Evolutionary conservation across 768 basidiomycete species (phyloP), one percentile per base, ranked within the genome.

Genomic region (Pleurotus cornucopiae): DNA sequence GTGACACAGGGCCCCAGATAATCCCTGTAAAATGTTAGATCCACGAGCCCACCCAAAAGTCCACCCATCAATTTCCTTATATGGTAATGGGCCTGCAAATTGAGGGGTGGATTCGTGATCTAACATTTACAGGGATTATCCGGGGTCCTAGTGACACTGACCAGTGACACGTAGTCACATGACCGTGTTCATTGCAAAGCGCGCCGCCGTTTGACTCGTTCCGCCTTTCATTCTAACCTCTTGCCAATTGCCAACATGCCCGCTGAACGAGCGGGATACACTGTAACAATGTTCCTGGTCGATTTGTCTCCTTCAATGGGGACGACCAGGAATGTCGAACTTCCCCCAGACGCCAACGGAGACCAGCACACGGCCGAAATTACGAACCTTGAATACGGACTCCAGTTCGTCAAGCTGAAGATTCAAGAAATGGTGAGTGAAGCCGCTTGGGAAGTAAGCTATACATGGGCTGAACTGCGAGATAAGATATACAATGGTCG

Each of bases 241-340:
- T 54, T 30, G 23, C 49, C 48, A 44, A 37, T 58, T 47, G 56
- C 47, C 71, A 78, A 62, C 66, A 90, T 91, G 89, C 81, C 84
- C 66, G 80, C 85, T 67, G 86, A 91, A 77, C 73, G 90, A 66
- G 89, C 89, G 58, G 91, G 91, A 40, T 92, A 85, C 66, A 90
- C 89, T 0, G 90, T 89, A 1, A 89, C 88, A 18, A 86, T 93
- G 82, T 97, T 94, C 66, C 80, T 96, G 63, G 73, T 98, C 62
- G 95, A 98, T 76, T 75, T 88, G 46, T 94, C 92, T 11, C 80
- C 86, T 54, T 85, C 93, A 43, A 98, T 97, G 95, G 87, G 80
- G 16, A 79, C 79, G 53, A 65, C 73, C 49, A 74, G 84, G 53
- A 77, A 73, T 1, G 78, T 92, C 40, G 75, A 85, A 40, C 66